Evolutionary conservation across 2,329 filamentous ascomycete genomes (phyloP).

Genomic region (Westerdykella aurantiaca): DNA sequence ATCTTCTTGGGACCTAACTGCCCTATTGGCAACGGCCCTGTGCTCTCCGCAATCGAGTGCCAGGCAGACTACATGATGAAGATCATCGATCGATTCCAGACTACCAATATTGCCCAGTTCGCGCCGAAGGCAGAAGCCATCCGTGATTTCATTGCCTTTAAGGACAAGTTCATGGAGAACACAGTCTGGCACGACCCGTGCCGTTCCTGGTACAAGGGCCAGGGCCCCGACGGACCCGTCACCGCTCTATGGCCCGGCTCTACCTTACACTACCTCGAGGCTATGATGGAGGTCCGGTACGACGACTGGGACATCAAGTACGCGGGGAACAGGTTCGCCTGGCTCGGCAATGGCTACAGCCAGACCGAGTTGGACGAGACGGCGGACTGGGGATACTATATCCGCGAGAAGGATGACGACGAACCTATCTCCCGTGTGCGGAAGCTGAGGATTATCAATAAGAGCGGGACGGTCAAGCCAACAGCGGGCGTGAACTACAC

Average conservation of each 20-base stretch:
- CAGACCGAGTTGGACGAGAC: conserved; percentile 33
- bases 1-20: conserved; percentile 41
- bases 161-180: conserved; percentile 42
- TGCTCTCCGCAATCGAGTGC: conserved; percentile 42
- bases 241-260: conserved; percentile 40
- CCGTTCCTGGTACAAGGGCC: conserved; percentile 40
- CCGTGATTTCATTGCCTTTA: conserved; percentile 46
- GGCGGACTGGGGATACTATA: conserved; percentile 34
- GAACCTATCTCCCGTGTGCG: conserved; percentile 21
- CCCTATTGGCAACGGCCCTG: conserved; percentile 40
- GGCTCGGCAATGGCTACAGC: conserved; percentile 35
- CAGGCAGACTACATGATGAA: conserved; percentile 49
- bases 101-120: conserved; percentile 43
- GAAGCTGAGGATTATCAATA: conserved; percentile 27
- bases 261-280: conserved; percentile 49
- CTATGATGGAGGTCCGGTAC: conserved; percentile 40
- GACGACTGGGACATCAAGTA: conserved; percentile 47
- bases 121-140: conserved; percentile 26
- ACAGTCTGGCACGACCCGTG: conserved; percentile 46
- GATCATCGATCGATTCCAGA: conserved; percentile 47
- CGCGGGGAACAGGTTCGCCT: conserved; percentile 33
- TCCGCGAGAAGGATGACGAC: conserved; percentile 30
- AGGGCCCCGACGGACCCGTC: conserved; percentile 22
- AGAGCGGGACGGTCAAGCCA: conserved; percentile 22
- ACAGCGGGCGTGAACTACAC: conserved; percentile 7